Evolutionary conservation across 2,329 filamentous ascomycete genomes (phyloP).

Genomic region (Paraconiothyrium sp.): DNA sequence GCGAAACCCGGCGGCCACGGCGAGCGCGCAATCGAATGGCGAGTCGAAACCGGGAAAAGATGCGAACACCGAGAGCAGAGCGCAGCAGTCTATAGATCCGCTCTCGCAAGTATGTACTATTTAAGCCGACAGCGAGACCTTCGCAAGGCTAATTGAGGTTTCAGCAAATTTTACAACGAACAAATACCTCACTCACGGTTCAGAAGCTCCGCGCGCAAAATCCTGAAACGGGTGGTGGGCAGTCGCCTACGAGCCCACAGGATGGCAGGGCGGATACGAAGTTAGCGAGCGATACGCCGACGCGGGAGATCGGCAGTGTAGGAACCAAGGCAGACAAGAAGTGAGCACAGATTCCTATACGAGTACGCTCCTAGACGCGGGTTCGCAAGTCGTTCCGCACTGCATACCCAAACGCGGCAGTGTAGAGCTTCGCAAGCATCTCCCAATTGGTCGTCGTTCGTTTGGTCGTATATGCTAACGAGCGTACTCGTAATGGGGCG

Average conservation of each 20-base stretch:
- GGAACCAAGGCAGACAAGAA: slow-evolving; percentile 46
- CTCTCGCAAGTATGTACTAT: slow-evolving; percentile 69
- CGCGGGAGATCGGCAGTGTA: slow-evolving; percentile 31
- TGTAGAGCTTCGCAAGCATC: slow-evolving; percentile 3
- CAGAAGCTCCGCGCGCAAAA: slow-evolving; percentile 64
- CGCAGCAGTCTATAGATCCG: slow-evolving; percentile 65
- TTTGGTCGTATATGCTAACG: slow-evolving; percentile 13
- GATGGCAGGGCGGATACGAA: slow-evolving; percentile 61
- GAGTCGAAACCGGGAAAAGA: slow-evolving; percentile 24
- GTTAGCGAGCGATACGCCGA: slow-evolving; percentile 32
- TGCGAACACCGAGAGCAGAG: slow-evolving; percentile 27
- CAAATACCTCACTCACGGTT: slow-evolving; percentile 69
- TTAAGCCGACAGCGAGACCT: slow-evolving; percentile 12
- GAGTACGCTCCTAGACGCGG: slow-evolving; percentile 3
- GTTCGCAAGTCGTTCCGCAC: not conserved
- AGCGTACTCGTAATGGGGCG: slow-evolving; percentile 46
- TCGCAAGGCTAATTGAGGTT: slow-evolving; percentile 15
- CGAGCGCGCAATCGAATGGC: slow-evolving; percentile 28
- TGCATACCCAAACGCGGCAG: not conserved
- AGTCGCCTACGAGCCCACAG: slow-evolving; percentile 49
- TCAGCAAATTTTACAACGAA: slow-evolving; percentile 70
- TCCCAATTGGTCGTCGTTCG: slow-evolving; percentile 1
- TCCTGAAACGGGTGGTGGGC: slow-evolving; percentile 42
- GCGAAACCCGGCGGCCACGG: slow-evolving; percentile 34
- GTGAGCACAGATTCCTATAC: slow-evolving; percentile 36